Conservation (phyloP, 106 monocot genomes). For the Acorus gramineus region DNA sequence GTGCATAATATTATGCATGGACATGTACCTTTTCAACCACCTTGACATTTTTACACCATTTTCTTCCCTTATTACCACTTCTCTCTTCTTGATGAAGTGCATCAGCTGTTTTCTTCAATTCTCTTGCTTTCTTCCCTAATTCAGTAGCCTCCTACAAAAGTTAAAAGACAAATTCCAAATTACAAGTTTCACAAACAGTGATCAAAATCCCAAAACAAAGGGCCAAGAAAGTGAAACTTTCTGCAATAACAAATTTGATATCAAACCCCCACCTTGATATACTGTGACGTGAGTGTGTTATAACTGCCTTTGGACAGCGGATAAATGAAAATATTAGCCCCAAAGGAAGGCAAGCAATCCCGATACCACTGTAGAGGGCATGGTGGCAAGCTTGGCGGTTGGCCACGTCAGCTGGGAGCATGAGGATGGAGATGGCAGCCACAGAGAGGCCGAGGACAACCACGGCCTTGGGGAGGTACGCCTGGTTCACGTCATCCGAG, state of each 20-base stretch:
- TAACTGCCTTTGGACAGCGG: constrained; percentile 88
- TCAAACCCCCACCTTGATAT: constrained; percentile 67
- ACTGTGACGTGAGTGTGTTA: too few relatives aligned
- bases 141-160: constrained; percentile 90
- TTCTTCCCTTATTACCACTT: constrained; percentile 76
- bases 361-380: constrained; percentile 44
- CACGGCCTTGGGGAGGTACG: neutral
- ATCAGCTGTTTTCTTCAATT: constrained; percentile 86
- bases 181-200: neutral
- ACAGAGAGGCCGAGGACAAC: constrained; percentile 1
- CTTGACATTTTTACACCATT: constrained; percentile 98
- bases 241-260: too few relatives aligned
- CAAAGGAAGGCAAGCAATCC: constrained; percentile 78
- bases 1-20: too few relatives aligned
- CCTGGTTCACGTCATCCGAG: neutral
- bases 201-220: too few relatives aligned
- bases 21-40: constrained; percentile 67
- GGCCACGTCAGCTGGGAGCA: constrained; percentile 1
- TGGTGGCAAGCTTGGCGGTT: neutral
- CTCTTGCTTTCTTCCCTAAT: constrained; percentile 84
- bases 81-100: constrained; percentile 84
- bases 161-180: constrained; percentile 4
- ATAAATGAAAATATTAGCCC: constrained; percentile 87
- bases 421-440: constrained; percentile 2
- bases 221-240: too few relatives aligned